Evolutionary conservation across 352 stramenopile species (phyloP), one percentile per base, ranked within the genome.

Genomic region (Plasmopara viticola): DNA sequence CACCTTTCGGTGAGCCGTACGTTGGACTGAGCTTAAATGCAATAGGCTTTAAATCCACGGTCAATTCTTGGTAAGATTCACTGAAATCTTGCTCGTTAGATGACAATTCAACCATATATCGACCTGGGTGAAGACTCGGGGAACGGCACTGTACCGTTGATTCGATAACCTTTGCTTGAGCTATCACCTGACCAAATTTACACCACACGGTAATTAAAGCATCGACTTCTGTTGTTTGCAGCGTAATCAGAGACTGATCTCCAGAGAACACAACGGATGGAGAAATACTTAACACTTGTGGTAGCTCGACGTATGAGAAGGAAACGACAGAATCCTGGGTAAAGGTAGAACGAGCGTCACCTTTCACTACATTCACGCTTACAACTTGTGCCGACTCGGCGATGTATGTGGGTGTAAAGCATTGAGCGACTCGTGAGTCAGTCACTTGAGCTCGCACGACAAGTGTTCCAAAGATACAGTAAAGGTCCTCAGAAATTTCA

Each of bases 11-110:
- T 17, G 14, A 44, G 7, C 38, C 47, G n/a, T 45, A 53, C 35
- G 28, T 44, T 18, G 47, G 47, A n/a, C 38, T 53, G 20, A 45
- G 20, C 18, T 13, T 29, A 13, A n/a, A 44, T 9, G 18, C 25
- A 7, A 38, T 20, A 28, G 35, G 34, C 20, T 38, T 29, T 6
- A 15, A 2, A 4, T 35, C 25, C n/a, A 78, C 41, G 9, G 15
- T 58, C 41, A 67, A 70, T 25, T 31, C 39, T 18, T 65, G 5
- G 0, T 20, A 44, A 10, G 67, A 71, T 0, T 72, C 56, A 30
- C 68, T 79, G 34, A 81, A 84, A 39, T 84, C 73, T 6, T 53
- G 48, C 29, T 62, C 48, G 41, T 84, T 84, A 5, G 54, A 62
- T 4, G 70, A 79, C 0, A 84, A 47, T 38, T 73, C 68, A 6